Conservation (phyloP, 164 flowering plant genomes). For the Nymphaea thermarum region DNA sequence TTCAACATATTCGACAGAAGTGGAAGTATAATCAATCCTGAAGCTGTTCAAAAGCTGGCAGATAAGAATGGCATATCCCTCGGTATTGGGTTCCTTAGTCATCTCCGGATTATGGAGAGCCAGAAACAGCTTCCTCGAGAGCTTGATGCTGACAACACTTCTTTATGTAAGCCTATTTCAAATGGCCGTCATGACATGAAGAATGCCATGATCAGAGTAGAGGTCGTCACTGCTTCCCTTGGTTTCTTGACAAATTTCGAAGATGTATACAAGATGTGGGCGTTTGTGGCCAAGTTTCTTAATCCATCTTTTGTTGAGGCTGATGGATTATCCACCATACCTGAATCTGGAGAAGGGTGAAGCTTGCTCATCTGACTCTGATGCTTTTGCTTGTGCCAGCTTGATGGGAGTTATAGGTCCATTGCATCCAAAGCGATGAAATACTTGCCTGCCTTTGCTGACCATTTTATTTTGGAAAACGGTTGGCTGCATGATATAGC, state of each 20-base stretch:
- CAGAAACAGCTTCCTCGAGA: conserved; percentile 20
- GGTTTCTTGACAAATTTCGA: conserved; percentile 55
- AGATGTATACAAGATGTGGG: conserved; percentile 59
- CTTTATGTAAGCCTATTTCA: conserved; percentile 21
- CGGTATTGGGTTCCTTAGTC: conserved; percentile 42
- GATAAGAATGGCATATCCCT: conserved; percentile 51
- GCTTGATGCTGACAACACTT: conserved; percentile 15
- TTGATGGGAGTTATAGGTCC: neutral
- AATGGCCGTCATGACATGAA: conserved; percentile 28
- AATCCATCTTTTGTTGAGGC: conserved; percentile 35
- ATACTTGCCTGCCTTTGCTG: neutral
- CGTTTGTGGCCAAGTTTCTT: conserved; percentile 52
- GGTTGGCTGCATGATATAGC: neutral
- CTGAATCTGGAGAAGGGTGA: conserved; percentile 38
- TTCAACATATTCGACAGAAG: conserved; percentile 52
- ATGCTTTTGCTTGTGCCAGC: neutral
- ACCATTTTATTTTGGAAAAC: neutral
- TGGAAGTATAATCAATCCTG: conserved; percentile 42
- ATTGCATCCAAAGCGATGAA: neutral
- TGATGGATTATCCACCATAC: conserved; percentile 32
- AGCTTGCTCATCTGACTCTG: neutral
- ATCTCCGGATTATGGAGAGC: conserved; percentile 25
- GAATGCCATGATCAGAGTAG: conserved; percentile 27
- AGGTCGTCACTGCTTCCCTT: conserved; percentile 61
- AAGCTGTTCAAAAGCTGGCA: conserved; percentile 59